Conservation (phyloP, 139 green algal genomes). For the Tetraselmis striata region DNA sequence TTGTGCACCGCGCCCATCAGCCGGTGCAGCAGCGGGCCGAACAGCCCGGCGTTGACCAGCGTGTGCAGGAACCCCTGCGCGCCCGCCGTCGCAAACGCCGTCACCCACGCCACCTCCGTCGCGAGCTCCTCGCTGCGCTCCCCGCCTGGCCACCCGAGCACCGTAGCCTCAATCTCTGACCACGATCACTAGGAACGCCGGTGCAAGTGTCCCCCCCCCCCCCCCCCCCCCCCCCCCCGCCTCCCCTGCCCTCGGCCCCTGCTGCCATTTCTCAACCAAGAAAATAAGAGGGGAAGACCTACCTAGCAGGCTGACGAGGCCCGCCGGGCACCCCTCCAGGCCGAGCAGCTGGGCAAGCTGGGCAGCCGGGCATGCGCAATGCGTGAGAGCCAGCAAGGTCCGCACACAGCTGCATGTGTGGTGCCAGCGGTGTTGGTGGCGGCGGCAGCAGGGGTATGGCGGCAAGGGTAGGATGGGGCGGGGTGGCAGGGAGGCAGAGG, state of each 20-base stretch:
- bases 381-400: no score
- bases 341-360: neutral
- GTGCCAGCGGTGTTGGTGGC: no score
- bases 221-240: no score
- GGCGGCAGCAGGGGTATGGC: no score
- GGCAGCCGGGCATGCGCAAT: no score
- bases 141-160: no score
- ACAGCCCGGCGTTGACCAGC: conserved; percentile 7
- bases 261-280: no score
- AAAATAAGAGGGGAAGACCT: neutral
- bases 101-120: conserved; percentile 19
- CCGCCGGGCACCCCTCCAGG: neutral
- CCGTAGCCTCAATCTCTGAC: no score
- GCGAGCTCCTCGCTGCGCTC: conserved; percentile 12
- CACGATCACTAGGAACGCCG: neutral
- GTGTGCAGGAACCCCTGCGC: conserved; percentile 4
- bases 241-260: no score
- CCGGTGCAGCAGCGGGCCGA: conserved; percentile 2
- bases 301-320: neutral
- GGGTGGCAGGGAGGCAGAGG: no score
- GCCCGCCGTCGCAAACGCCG: conserved; percentile 19
- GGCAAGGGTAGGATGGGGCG: no score
- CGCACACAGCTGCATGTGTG: no score
- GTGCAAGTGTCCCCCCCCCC: neutral
- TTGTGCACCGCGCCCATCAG: neutral